phyloP scores from a whole-genome alignment of 225 moss, liverwort and hornwort genomes.

The Marchantia polymorpha region DNA sequence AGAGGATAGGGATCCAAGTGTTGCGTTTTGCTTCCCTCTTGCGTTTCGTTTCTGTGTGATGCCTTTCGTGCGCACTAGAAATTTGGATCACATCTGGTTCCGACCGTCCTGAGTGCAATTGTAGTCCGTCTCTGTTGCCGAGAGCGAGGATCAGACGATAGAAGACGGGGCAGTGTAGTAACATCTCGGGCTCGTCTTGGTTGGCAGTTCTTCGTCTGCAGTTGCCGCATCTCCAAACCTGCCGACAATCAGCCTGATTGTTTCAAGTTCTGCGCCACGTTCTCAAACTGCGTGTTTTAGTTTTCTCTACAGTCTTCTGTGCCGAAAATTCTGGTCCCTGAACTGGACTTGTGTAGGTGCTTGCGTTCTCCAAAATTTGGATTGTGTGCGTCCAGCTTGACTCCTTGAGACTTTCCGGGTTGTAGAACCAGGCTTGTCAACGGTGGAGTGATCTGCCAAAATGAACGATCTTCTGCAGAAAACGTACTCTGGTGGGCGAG shows the following conservation, averaged over 20 bases:
- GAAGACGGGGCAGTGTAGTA: not conserved
- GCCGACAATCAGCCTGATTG: not conserved
- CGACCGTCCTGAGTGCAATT: not conserved
- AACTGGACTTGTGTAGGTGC: not conserved
- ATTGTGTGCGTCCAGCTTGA: not conserved
- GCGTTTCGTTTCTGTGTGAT: not conserved
- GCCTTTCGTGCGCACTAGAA: not conserved
- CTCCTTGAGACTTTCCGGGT: not conserved
- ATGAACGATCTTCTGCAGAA: slow-evolving; percentile 51
- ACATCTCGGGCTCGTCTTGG: not conserved
- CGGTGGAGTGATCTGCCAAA: slow-evolving; percentile 11
- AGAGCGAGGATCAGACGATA: not conserved
- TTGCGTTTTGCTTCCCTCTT: not conserved
- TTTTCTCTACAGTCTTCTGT: not conserved
- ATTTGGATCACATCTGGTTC: not conserved
- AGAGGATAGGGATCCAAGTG: slow-evolving; percentile 1
- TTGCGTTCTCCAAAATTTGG: not conserved
- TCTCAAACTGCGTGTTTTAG: not conserved
- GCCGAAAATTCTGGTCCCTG: not conserved
- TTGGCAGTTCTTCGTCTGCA: not conserved
- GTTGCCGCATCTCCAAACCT: not conserved
- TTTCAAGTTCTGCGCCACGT: not conserved
- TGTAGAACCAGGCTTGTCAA: not conserved
- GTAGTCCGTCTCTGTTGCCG: not conserved
- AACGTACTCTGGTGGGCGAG: slow-evolving; percentile 34